Conservation (phyloP, 1,284 basidiomycete genomes). For the Pholiota adiposa region DNA sequence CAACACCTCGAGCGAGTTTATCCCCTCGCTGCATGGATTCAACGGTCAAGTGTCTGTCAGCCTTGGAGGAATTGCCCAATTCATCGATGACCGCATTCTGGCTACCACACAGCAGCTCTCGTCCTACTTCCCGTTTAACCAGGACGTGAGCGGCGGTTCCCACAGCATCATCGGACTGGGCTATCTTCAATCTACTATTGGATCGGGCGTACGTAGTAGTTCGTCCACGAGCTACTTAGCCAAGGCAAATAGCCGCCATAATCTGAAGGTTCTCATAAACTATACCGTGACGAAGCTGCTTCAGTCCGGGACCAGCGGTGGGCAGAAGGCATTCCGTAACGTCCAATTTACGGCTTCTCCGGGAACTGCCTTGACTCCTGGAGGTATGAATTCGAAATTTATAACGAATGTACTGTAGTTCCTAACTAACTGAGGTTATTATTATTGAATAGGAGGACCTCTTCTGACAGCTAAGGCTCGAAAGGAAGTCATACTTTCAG, state of each 20-base stretch:
- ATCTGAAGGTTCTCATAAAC: conserved; percentile 46
- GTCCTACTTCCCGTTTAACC: neutral
- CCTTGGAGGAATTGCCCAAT: neutral
- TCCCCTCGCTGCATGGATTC: neutral
- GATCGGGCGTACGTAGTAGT: conserved; percentile 36
- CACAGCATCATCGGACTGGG: neutral
- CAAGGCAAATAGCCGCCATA: conserved; percentile 35
- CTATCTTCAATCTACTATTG: neutral
- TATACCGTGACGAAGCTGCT: conserved; percentile 18
- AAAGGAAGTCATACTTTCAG: conserved; percentile 4
- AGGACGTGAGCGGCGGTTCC: neutral
- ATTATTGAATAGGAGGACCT: too few relatives aligned
- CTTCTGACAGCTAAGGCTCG: neutral
- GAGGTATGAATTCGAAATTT: neutral
- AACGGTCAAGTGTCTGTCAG: neutral
- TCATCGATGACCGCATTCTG: neutral
- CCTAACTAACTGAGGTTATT: too few relatives aligned
- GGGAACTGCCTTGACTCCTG: neutral
- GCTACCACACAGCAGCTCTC: neutral
- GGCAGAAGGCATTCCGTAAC: neutral
- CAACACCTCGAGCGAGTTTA: neutral
- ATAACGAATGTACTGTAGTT: too few relatives aligned
- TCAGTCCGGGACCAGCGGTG: neutral
- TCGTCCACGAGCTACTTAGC: conserved; percentile 43
- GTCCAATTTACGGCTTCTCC: neutral